phyloP scores from a whole-genome alignment of 306 rosid genomes.

The Nissolia schottii region DNA sequence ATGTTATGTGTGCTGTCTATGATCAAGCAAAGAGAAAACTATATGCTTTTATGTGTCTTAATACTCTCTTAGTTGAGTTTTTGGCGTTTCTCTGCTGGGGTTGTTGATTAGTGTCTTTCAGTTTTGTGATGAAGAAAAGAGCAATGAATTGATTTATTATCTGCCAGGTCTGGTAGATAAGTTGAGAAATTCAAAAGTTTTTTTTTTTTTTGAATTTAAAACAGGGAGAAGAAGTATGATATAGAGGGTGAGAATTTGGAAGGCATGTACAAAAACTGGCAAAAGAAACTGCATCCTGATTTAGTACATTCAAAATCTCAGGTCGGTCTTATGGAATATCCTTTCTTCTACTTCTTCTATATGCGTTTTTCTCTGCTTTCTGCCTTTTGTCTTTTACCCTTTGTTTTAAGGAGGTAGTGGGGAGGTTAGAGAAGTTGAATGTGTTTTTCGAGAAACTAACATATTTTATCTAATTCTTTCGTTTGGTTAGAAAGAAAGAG shows the following conservation, averaged over 20 bases:
- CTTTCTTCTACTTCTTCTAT: neutral
- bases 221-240: slow-evolving; percentile 77
- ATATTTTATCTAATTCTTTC: slow-evolving; percentile 9
- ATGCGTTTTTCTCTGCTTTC: neutral
- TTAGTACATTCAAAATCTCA: slow-evolving; percentile 90
- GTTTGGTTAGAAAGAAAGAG: slow-evolving; percentile 68
- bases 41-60: neutral
- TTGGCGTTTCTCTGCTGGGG: neutral
- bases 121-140: neutral
- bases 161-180: slow-evolving; percentile 1
- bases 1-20: neutral
- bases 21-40: neutral
- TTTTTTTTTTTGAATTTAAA: neutral
- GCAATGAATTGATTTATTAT: neutral
- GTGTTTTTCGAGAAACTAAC: neutral
- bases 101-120: neutral
- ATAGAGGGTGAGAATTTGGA: slow-evolving; percentile 58
- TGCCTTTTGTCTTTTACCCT: neutral
- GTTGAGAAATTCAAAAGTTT: neutral
- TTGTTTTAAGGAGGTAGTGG: neutral
- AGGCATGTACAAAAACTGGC: slow-evolving; percentile 86
- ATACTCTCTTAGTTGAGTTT: neutral
- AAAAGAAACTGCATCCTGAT: slow-evolving; percentile 95
- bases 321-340: slow-evolving; percentile 40
- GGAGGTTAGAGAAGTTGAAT: slow-evolving; percentile 7